phyloP scores from a whole-genome alignment of 768 basidiomycete species.

The Termitomyces sp. region DNA sequence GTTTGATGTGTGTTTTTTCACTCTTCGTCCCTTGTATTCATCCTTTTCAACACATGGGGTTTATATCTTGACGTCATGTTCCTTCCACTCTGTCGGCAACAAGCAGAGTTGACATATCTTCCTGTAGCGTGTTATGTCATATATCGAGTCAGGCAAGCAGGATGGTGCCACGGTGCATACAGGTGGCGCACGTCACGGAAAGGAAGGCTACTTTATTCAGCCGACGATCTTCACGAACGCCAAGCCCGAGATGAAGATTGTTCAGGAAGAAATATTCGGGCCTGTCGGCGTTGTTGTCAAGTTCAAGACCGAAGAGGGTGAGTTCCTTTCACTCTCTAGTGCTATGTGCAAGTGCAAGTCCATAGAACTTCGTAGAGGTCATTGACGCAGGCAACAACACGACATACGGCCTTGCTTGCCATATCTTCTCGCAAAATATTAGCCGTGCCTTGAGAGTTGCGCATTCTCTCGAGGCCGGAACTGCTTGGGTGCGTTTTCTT shows the following conservation, averaged over 20 bases:
- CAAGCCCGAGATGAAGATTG: slow-evolving; percentile 61
- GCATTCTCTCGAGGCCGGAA: slow-evolving; percentile 18
- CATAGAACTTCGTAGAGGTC: slow-evolving; percentile 11
- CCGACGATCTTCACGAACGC: slow-evolving; percentile 70
- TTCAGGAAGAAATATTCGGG: slow-evolving; percentile 69
- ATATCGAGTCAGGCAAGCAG: slow-evolving; percentile 65
- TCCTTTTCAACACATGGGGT: neutral
- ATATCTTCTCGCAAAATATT: slow-evolving; percentile 17
- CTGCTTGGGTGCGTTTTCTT: slow-evolving; percentile 9
- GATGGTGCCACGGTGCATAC: slow-evolving; percentile 58
- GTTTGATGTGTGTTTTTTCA: slow-evolving; percentile 44
- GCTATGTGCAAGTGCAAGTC: slow-evolving; percentile 22
- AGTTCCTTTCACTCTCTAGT: neutral
- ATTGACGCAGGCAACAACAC: slow-evolving; percentile 19
- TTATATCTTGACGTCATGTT: neutral
- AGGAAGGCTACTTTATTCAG: slow-evolving; percentile 61
- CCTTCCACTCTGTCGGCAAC: neutral
- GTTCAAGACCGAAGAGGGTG: slow-evolving; percentile 52
- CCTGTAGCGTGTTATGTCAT: slow-evolving; percentile 57
- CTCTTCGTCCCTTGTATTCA: neutral
- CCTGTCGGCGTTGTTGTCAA: slow-evolving; percentile 69
- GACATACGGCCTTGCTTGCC: slow-evolving; percentile 14
- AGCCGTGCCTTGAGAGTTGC: slow-evolving; percentile 17
- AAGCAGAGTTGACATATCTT: neutral
- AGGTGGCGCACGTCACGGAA: slow-evolving; percentile 59